Evolutionary conservation across 345 rosid species (phyloP), one percentile per base, ranked within the genome.

Genomic region (Turritis glabra): DNA sequence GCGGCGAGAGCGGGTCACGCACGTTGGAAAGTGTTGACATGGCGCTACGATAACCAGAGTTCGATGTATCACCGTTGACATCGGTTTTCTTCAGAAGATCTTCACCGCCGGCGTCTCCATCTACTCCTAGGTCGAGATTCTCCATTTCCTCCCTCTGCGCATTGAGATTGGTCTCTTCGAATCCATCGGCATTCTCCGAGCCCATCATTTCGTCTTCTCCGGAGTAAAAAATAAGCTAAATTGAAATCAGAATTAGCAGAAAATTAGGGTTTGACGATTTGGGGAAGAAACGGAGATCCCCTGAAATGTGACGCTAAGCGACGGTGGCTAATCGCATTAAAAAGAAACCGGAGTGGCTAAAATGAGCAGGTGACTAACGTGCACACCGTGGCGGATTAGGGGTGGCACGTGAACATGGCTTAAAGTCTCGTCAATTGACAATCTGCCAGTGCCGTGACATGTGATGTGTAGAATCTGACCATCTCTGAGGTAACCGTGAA

Each of bases 91-190:
- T 69, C 25, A 41, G 54, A 58, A 66, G 61, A 53, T 19, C 56
- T 73, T 63, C 43, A 37, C 53, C 52, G 56, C 35, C 58, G 73
- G 22, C 56, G 30, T 64, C 80, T 7, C 84, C 87, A 71, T 85
- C 47, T 1, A 44, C 72, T 12, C 67, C 83, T 52, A 93, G 84
- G 29, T 78, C 79, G 23, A 93, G 94, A 69, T 69, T 86, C 54
- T 93, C 96, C 97, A 87, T 88, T 3, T 90, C 88, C 43, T 89
- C 96, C 41, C 64, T 86, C 52, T 91, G 51, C n/a, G 87, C 80
- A 64, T 75, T 80, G 64, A 82, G 79, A 19, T 79, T 85, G 18
- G 89, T 82, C 41, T 85, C 90, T 71, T 84, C 84, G 70, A 69
- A 80, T 32, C 84, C 86, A 51, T 80, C 87, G 61, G 81, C 51